These are phyloP conservation scores for Thielaviopsis populi DNA, from an alignment of 2,329 filamentous ascomycete genomes.

Conservation along the genomic window DNA sequence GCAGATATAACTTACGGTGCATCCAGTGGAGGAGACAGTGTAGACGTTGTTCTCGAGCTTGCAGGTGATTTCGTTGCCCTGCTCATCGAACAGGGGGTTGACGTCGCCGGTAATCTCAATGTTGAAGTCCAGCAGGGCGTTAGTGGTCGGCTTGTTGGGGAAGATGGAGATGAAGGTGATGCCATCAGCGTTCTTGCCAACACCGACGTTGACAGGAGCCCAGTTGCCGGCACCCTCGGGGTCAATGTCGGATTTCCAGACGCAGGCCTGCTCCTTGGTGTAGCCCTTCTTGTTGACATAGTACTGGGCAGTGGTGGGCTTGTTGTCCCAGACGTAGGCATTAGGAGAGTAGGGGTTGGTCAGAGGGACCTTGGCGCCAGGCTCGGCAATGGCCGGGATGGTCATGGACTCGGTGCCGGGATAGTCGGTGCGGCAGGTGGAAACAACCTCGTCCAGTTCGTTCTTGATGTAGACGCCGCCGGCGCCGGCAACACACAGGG, in stretches of 20 bases:
- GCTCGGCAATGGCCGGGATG: constrained; percentile 50
- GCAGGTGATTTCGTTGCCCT: constrained; percentile 32
- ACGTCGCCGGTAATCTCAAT: constrained; percentile 59
- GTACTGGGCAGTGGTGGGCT: constrained; percentile 78
- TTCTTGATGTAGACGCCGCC: constrained; percentile 62
- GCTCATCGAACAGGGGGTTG: constrained; percentile 18
- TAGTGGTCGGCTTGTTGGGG: constrained; percentile 64
- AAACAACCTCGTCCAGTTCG: constrained; percentile 48
- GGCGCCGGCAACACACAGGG: constrained; percentile 60
- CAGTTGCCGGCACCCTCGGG: constrained; percentile 59
- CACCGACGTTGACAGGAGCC: constrained; percentile 73
- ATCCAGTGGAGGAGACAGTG: constrained; percentile 43
- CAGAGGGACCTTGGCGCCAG: constrained; percentile 46
- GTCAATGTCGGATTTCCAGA: constrained; percentile 45
- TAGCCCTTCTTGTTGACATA: constrained; percentile 82
- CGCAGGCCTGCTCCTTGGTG: constrained; percentile 51
- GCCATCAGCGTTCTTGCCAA: constrained; percentile 50
- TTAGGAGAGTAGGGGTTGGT: constrained; percentile 57
- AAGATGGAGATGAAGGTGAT: constrained; percentile 70
- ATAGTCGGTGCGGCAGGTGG: constrained; percentile 91
- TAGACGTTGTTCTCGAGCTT: constrained; percentile 50
- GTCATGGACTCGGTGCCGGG: constrained; percentile 83
- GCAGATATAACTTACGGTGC: constrained; percentile 54
- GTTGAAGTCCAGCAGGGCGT: constrained; percentile 57
- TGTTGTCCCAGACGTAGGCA: constrained; percentile 67